Evolutionary conservation across 1,284 basidiomycete genomes (phyloP), one percentile per base, ranked within the genome.

Genomic region (Moniliella sp.): DNA sequence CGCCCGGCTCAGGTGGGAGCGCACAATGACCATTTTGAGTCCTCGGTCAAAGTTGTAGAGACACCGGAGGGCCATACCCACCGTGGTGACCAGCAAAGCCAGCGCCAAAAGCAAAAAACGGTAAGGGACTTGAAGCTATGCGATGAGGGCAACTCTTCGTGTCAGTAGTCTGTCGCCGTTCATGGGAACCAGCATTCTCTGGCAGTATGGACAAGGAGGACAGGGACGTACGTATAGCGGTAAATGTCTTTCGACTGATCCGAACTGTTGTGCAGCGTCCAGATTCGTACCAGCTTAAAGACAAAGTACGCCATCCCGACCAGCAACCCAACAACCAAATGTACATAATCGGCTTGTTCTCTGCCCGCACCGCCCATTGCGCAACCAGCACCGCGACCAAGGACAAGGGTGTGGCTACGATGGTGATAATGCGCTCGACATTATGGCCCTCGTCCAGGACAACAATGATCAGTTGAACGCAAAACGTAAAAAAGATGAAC

Each of bases 221-320:
- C 7, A 23, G 21, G 21, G 21, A 23, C 21, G n/a, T n/a, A n/a
- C n/a, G n/a, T n/a, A n/a, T n/a, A n/a, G n/a, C 21, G 21, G 47
- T 50, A 52, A 13, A 52, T 47, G 29, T 52, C 49, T 29, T 39
- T 37, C 32, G 50, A 52, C 18, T 36, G 21, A 7, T 35, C 39
- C 1, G 35, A 27, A 23, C 41, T 42, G 30, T 39, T 39, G 25
- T 39, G 36, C 49, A n/a, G n/a, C n/a, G n/a, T n/a, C n/a, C 47
- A 52, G 41, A 52, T 52, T 3, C 45, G 36, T 30, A 37, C 48
- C 11, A 50, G 42, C 37, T 50, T 50, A 38, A 46, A 50, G 23
- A 37, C 32, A 36, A 50, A 52, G 39, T 52, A 52, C 15, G 41
- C 43, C 39, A 43, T 47, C 7, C 42, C 49, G 10, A 45, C 47